Conservation (phyloP, 495 filamentous ascomycete genomes). For the Echria macrotheca region DNA sequence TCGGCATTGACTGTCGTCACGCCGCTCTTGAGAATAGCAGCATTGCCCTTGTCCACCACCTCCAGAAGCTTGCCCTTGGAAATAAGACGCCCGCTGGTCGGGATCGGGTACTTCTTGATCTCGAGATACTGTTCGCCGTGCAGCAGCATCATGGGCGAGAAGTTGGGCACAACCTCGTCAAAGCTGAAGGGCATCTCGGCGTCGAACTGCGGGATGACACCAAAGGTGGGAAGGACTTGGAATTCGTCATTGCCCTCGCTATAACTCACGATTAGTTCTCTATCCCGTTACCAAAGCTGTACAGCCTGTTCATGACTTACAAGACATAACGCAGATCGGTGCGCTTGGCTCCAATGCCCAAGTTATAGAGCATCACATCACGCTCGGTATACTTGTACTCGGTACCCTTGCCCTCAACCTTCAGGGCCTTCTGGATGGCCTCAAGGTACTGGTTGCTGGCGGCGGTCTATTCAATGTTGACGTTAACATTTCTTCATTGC, state of each 20-base stretch:
- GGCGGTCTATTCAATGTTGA: conserved; percentile 29
- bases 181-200: conserved; percentile 74
- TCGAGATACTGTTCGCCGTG: conserved; percentile 99
- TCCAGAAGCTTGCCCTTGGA: conserved; percentile 85
- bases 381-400: conserved; percentile 76
- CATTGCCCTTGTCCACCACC: conserved; percentile 91
- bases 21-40: conserved; percentile 76
- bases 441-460: conserved; percentile 48
- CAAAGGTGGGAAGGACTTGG: conserved; percentile 89
- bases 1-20: conserved; percentile 73
- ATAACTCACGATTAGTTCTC: too few relatives aligned
- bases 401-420: conserved; percentile 63
- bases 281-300: too few relatives aligned
- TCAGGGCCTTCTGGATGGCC: conserved; percentile 74
- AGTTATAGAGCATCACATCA: conserved; percentile 92
- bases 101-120: conserved; percentile 88
- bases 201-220: conserved; percentile 90
- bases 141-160: conserved; percentile 97
- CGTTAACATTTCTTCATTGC: conserved; percentile 30
- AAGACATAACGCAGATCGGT: conserved; percentile 82
- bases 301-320: too few relatives aligned
- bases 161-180: conserved; percentile 84
- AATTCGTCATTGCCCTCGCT: conserved; percentile 82
- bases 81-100: conserved; percentile 74
- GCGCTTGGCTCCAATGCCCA: conserved; percentile 90